phyloP scores from a whole-genome alignment of 2,329 filamentous ascomycete species.

The Leptographium flavum region DNA sequence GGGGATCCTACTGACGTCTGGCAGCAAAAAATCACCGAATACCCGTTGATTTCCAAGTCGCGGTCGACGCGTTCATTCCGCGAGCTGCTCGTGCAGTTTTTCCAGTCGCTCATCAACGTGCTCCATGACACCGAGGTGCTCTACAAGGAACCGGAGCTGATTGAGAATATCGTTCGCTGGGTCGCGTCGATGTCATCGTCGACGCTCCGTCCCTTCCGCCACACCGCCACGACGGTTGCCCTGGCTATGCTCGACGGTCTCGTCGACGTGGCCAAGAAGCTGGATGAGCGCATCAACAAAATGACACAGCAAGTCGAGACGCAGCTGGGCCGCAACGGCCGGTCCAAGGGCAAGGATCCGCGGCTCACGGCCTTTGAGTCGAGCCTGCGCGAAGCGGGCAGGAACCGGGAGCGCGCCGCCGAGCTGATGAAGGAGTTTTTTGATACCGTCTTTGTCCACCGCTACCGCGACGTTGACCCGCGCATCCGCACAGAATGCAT shows the following conservation, averaged over 20 bases:
- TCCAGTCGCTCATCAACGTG: constrained; percentile 59
- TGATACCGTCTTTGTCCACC: constrained; percentile 84
- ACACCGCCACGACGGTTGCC: constrained; percentile 79
- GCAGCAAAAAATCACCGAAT: constrained; percentile 68
- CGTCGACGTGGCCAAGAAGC: constrained; percentile 31
- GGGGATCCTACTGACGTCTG: neutral
- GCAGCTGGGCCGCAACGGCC: constrained; percentile 54
- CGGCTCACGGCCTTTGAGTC: constrained; percentile 60
- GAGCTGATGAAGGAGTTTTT: constrained; percentile 72
- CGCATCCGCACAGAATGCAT: constrained; percentile 83
- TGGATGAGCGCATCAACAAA: constrained; percentile 49
- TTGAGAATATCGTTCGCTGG: constrained; percentile 87
- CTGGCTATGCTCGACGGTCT: constrained; percentile 67
- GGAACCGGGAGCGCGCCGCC: constrained; percentile 55
- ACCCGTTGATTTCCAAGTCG: constrained; percentile 74
- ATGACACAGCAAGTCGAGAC: constrained; percentile 65
- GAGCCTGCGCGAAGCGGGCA: constrained; percentile 54
- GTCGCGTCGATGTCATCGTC: constrained; percentile 83
- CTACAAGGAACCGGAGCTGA: constrained; percentile 61
- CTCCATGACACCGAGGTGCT: constrained; percentile 72
- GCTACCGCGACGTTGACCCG: constrained; percentile 86
- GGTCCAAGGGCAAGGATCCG: constrained; percentile 51
- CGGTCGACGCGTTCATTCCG: constrained; percentile 69
- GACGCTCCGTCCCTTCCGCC: constrained; percentile 74
- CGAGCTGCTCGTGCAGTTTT: constrained; percentile 63